These are phyloP conservation scores for Neobulgaria alba DNA, from an alignment of 2,329 filamentous ascomycete genomes.

Conservation along the genomic window DNA sequence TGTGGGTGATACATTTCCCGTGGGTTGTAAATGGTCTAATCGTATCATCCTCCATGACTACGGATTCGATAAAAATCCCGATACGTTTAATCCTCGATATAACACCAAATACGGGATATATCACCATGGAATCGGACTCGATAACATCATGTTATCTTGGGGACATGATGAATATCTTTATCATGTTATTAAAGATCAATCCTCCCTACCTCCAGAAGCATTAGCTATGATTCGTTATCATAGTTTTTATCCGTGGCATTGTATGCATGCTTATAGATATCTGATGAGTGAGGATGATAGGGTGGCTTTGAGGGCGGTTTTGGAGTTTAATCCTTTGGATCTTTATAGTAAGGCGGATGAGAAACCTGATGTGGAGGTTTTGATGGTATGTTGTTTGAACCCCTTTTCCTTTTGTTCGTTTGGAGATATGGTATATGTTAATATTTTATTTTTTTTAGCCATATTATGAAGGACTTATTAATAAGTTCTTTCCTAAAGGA, in stretches of 20 bases:
- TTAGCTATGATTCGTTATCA: constrained; percentile 91
- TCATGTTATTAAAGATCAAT: constrained; percentile 77
- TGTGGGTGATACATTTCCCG: constrained; percentile 77
- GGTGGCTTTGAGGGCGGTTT: constrained; percentile 70
- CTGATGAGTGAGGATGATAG: constrained; percentile 79
- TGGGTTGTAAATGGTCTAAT: constrained; percentile 66
- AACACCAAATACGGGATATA: constrained; percentile 74
- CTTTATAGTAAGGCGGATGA: constrained; percentile 87
- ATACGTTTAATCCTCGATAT: constrained; percentile 63
- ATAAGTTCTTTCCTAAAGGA: constrained; percentile 64
- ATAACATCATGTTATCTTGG: constrained; percentile 86
- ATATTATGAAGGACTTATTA: constrained; percentile 66
- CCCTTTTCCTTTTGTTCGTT: neutral
- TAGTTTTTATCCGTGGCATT: constrained; percentile 89
- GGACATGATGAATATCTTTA: constrained; percentile 86
- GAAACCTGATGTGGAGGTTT: constrained; percentile 63
- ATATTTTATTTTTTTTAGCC: too few relatives aligned
- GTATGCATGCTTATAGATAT: constrained; percentile 67
- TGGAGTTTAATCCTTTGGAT: constrained; percentile 86
- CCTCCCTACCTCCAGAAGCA: constrained; percentile 67
- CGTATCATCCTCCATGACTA: constrained; percentile 68
- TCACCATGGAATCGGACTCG: constrained; percentile 66
- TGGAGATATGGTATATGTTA: constrained; percentile 9
- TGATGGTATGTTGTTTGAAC: constrained; percentile 49
- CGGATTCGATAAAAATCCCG: constrained; percentile 70